phyloP scores from a whole-genome alignment of 1,284 basidiomycete species.

The Fomitopsis betulina region DNA sequence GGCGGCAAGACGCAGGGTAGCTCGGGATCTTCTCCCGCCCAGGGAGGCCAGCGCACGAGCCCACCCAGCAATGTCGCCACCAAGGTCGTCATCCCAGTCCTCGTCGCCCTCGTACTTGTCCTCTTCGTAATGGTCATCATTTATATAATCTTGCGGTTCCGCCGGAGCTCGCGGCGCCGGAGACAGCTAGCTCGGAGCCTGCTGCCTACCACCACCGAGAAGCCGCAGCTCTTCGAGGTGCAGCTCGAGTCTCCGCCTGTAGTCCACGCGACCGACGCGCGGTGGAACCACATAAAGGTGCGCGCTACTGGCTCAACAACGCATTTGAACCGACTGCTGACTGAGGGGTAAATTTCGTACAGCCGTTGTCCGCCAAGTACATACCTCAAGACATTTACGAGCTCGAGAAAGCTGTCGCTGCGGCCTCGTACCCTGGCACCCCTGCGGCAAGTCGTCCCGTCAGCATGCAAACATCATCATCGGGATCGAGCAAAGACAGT shows the following conservation, averaged over 20 bases:
- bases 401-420: background rate
- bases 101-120: background rate
- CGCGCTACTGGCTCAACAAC: background rate
- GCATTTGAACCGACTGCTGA: background rate
- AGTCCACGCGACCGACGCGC: background rate
- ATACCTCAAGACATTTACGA: background rate
- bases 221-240: slow-evolving; percentile 6
- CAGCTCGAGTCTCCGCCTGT: background rate
- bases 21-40: background rate
- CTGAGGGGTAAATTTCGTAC: background rate
- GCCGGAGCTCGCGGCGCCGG: background rate
- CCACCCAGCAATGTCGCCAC: background rate
- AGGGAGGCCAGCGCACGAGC: background rate
- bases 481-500: background rate
- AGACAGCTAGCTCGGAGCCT: background rate
- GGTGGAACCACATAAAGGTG: slow-evolving; percentile 5
- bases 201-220: background rate
- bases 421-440: background rate
- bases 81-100: slow-evolving; percentile 1
- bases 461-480: background rate
- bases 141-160: background rate
- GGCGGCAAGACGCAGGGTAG: background rate
- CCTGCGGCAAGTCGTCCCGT: background rate
- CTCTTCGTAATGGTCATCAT: background rate
- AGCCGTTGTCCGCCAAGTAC: slow-evolving; percentile 6